phyloP scores from a whole-genome alignment of 768 basidiomycete genomes.

The Mycena galopus region DNA sequence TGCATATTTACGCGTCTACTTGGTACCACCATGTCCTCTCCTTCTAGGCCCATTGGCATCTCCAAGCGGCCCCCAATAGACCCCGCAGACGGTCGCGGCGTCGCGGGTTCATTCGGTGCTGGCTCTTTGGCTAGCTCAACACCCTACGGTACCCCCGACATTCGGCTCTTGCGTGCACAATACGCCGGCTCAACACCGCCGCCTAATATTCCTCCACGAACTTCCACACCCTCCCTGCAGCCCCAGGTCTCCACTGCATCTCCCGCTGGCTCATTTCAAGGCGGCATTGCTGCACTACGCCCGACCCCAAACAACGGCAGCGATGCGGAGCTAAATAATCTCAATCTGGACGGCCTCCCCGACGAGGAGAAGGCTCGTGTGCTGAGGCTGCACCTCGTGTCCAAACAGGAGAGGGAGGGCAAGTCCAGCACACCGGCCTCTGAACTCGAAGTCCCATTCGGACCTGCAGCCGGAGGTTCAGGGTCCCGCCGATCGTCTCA shows the following conservation, averaged over 20 bases:
- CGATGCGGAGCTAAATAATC: slow-evolving; percentile 45
- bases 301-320: slow-evolving; percentile 43
- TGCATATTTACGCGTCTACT: too few species aligned
- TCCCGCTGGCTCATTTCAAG: slow-evolving; percentile 33
- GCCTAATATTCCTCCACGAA: slow-evolving; percentile 67
- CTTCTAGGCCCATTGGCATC: slow-evolving; percentile 70
- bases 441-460: slow-evolving; percentile 47
- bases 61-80: slow-evolving; percentile 42
- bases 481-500: too few species aligned
- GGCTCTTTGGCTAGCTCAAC: slow-evolving; percentile 45
- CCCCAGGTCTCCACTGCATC: slow-evolving; percentile 32
- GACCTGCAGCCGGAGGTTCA: slow-evolving; percentile 36
- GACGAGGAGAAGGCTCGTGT: slow-evolving; percentile 90
- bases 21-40: slow-evolving; percentile 61
- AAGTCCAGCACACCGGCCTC: slow-evolving; percentile 46
- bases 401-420: too few species aligned
- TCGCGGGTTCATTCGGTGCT: slow-evolving; percentile 46
- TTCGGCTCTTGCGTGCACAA: slow-evolving; percentile 74
- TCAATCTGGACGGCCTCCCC: slow-evolving; percentile 71
- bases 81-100: slow-evolving; percentile 30
- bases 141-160: slow-evolving; percentile 74
- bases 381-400: slow-evolving; percentile 84
- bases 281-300: slow-evolving; percentile 55
- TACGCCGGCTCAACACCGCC: slow-evolving; percentile 68
- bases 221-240: slow-evolving; percentile 36